A percentile compares a stretch with the other conserved stretches of the same genome.
phyloP scores from a whole-genome alignment of 2,329 filamentous ascomycete species.

The Onygenales sp. region DNA sequence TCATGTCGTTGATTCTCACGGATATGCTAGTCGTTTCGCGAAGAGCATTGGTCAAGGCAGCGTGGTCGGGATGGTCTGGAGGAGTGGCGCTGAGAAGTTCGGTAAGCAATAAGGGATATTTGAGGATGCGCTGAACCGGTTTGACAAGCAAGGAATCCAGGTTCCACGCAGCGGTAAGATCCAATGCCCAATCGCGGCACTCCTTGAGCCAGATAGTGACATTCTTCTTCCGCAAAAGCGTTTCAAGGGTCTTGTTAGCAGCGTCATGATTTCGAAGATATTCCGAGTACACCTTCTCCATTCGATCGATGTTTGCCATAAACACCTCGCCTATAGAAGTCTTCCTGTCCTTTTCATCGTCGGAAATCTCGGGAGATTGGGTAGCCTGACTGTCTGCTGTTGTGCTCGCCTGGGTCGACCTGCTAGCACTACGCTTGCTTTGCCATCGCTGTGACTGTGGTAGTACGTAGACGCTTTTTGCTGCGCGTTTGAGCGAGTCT shows the following conservation, averaged over 20 bases:
- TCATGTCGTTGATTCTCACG: conserved; percentile 78
- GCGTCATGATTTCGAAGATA: conserved; percentile 58
- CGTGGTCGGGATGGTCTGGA: conserved; percentile 71
- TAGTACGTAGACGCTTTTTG: conserved; percentile 68
- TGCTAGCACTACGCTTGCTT: conserved; percentile 39
- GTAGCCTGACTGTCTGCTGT: conserved; percentile 19
- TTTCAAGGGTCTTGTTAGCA: conserved; percentile 52
- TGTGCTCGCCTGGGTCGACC: conserved; percentile 29
- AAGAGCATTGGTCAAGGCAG: conserved; percentile 60
- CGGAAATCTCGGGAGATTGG: conserved; percentile 22
- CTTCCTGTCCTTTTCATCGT: conserved; percentile 48
- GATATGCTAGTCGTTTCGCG: conserved; percentile 57
- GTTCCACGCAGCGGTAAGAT: conserved; percentile 90
- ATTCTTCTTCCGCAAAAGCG: conserved; percentile 45
- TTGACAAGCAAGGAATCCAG: conserved; percentile 94
- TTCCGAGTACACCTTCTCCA: conserved; percentile 57
- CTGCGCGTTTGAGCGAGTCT: conserved; percentile 69
- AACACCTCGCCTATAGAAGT: conserved; percentile 54
- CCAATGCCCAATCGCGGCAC: conserved; percentile 84
- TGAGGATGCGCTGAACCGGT: conserved; percentile 86
- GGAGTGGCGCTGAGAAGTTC: conserved; percentile 73
- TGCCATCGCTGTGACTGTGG: conserved; percentile 45
- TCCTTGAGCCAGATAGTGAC: conserved; percentile 77
- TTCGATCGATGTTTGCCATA: conserved; percentile 43
- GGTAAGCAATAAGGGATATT: conserved; percentile 80